phyloP scores from a whole-genome alignment of 176 grass and related monocot species.

The Chloris gayana region DNA sequence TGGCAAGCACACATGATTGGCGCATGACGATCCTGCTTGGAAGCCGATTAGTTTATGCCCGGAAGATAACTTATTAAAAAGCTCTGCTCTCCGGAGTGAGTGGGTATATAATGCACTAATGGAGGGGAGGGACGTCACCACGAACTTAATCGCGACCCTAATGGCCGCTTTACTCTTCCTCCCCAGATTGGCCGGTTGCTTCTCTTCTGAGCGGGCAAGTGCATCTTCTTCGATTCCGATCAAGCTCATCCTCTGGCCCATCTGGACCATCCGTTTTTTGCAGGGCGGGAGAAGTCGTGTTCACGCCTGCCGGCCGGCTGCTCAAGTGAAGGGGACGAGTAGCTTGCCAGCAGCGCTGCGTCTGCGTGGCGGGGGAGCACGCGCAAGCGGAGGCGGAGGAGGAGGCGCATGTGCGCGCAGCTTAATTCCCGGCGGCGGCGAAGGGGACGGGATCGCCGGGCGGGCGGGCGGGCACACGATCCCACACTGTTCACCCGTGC shows the following conservation, averaged over 20 bases:
- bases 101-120: slow-evolving; percentile 27
- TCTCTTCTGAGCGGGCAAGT: not conserved
- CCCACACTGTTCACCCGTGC: slow-evolving; percentile 51
- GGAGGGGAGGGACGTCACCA: slow-evolving; percentile 35
- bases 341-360: no score
- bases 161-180: not conserved
- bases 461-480: slow-evolving; percentile 10
- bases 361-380: no score
- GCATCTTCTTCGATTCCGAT: not conserved
- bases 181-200: not conserved
- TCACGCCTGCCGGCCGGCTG: not conserved
- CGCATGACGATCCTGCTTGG: slow-evolving; percentile 31
- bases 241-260: not conserved
- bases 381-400: not conserved
- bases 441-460: not conserved
- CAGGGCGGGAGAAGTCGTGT: not conserved
- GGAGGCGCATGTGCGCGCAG: slow-evolving; percentile 30
- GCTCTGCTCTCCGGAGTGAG: not conserved
- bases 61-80: slow-evolving; percentile 46
- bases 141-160: slow-evolving; percentile 2
- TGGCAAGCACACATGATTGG: slow-evolving; percentile 34
- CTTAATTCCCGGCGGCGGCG: slow-evolving; percentile 35
- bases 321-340: not conserved
- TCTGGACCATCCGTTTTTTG: not conserved
- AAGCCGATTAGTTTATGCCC: slow-evolving; percentile 37